Base-by-base conservation (phyloP, 1,284 basidiomycete genomes). In the Sparassis latifolia region DNA sequence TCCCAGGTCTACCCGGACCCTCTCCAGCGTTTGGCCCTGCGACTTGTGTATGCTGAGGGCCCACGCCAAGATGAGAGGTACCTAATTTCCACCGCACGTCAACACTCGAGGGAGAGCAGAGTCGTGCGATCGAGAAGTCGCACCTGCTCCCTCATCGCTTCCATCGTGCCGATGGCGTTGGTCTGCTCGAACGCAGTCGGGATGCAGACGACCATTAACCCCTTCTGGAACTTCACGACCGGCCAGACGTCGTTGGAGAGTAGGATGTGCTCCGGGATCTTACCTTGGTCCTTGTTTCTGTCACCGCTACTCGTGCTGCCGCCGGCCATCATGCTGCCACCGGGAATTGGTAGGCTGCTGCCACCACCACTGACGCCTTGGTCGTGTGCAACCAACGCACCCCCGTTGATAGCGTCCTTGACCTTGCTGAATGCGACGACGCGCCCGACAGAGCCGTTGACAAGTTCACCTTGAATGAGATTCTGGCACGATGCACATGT, bases 371-470 rank as follows among this genome's bases (percentile, higher is more conserved):
- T 20, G 20, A 20, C 20, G 20, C 20, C 20, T 20, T 20, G 20
- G 20, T 20, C 20, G 20, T 20, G 20, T 20, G 20, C 20, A 20
- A 20, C 20, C 20, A 20, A 20, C 20, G 20, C 20, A 20, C 20
- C 20, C 20, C 20, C 20, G 12, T 57, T 58, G 12, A 66, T 60
- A 3, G 77, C 74, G 45, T 84, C 79, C 12, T 68, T 64, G 44
- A 66, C 57, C n/a, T 60, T 67, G 56, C 50, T 55, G 61, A 96
- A 96, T 0, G 75, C 78, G n/a, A 85, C 64, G 12, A 98, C 80
- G 45, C 76, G 79, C 31, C 94, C 94, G 64, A 95, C 83, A 29
- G 86, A 90, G 0, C 94, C 94, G 62, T 98, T 98, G 45, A 97
- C 93, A 2, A 97, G 75, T 28, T 71, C 35, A 57, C 74, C 69